Conservation (phyloP, 2,329 filamentous ascomycete species). For the Phialemoniopsis sp. region DNA sequence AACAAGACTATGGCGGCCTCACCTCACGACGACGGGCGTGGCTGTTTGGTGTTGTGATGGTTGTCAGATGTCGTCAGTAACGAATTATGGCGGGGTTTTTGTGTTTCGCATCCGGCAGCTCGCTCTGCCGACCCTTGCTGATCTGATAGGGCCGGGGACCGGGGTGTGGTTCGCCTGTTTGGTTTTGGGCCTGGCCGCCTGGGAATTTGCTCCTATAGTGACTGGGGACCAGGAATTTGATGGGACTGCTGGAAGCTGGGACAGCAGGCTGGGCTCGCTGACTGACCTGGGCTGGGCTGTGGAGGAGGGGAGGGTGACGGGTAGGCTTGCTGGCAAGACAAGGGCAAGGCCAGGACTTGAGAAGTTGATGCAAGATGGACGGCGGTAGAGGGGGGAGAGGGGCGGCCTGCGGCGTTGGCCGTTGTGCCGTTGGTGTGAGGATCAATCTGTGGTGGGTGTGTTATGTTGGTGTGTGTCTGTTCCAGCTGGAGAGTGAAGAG, state of each 20-base stretch:
- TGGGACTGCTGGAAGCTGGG: background rate
- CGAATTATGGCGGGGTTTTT: constrained; percentile 24
- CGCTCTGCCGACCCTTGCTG: background rate
- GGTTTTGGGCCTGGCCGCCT: background rate
- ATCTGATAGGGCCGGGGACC: background rate
- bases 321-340: background rate
- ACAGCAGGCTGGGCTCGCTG: background rate
- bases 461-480: too few relatives aligned
- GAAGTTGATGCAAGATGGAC: background rate
- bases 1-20: background rate
- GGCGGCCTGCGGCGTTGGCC: background rate
- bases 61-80: constrained; percentile 18
- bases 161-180: background rate
- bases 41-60: too few relatives aligned
- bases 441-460: background rate
- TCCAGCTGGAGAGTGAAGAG: too few relatives aligned
- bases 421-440: background rate
- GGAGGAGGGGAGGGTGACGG: background rate
- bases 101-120: constrained; percentile 20
- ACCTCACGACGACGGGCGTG: background rate
- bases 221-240: too few relatives aligned
- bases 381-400: background rate
- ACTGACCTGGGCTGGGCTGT: background rate
- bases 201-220: too few relatives aligned
- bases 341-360: too few relatives aligned